Evolutionary conservation across 306 rosid species (phyloP).

Genomic region (Hippophae rhamnoides): DNA sequence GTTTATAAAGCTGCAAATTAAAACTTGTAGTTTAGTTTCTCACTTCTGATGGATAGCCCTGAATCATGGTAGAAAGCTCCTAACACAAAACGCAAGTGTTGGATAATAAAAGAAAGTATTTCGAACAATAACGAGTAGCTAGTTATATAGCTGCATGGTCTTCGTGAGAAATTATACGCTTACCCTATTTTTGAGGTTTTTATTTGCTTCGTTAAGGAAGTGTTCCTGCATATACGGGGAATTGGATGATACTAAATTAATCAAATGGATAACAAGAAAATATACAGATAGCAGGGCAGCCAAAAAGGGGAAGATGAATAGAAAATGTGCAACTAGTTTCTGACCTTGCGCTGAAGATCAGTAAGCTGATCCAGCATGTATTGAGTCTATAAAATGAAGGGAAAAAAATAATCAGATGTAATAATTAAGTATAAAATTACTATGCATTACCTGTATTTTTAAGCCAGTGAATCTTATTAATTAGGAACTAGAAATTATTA

Average conservation of each 20-base stretch:
- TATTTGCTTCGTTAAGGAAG: constrained; percentile 67
- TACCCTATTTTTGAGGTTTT: constrained; percentile 79
- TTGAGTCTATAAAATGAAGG: constrained; percentile 48
- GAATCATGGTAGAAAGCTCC: not conserved
- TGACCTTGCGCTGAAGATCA: constrained; percentile 81
- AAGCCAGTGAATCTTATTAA: too few species aligned
- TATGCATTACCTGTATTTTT: not conserved
- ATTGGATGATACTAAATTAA: not conserved
- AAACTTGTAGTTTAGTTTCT: not conserved
- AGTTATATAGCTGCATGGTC: not conserved
- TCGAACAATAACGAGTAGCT: not conserved
- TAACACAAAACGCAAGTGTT: not conserved
- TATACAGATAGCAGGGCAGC: not conserved
- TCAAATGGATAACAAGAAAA: not conserved
- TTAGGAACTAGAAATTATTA: too few species aligned
- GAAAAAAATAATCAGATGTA: too few species aligned
- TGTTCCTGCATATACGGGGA: constrained; percentile 43
- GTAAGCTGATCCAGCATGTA: constrained; percentile 81
- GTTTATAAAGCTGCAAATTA: too few species aligned
- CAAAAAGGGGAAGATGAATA: constrained; percentile 1
- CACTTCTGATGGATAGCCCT: not conserved
- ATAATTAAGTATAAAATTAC: not conserved
- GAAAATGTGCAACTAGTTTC: not conserved
- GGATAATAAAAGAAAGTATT: not conserved
- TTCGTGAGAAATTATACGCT: not conserved